phyloP scores from a whole-genome alignment of 345 rosid genomes.

The Mangifera indica region DNA sequence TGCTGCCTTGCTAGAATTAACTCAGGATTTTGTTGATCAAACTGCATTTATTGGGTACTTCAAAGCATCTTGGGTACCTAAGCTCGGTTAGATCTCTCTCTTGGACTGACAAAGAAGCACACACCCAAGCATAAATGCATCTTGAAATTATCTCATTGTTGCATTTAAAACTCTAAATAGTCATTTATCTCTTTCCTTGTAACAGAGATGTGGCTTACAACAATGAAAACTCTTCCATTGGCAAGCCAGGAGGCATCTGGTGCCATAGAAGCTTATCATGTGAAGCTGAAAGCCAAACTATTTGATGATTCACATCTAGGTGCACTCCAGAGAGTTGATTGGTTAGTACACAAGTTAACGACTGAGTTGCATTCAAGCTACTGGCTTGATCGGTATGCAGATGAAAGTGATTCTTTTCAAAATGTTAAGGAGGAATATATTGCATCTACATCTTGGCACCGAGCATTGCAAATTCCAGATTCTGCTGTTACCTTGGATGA shows the following conservation, averaged over 20 bases:
- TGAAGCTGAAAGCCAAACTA: conserved; percentile 75
- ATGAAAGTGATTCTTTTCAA: conserved; percentile 86
- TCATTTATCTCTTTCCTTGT: conserved; percentile 6
- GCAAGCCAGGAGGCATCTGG: conserved; percentile 97
- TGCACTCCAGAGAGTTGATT: conserved; percentile 87
- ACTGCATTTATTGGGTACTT: conserved; percentile 73
- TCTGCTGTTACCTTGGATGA: conserved; percentile 64
- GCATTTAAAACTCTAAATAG: neutral
- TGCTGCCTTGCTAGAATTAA: conserved; percentile 56
- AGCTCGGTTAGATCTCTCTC: conserved; percentile 63
- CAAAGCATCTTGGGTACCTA: conserved; percentile 82
- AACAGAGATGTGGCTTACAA: conserved; percentile 93
- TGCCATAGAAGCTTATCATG: conserved; percentile 96
- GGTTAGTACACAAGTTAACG: conserved; percentile 94
- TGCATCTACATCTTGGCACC: conserved; percentile 89
- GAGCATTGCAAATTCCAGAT: conserved; percentile 82
- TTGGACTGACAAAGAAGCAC: neutral
- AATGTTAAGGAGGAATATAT: conserved; percentile 88
- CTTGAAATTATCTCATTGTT: neutral
- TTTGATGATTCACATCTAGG: conserved; percentile 95
- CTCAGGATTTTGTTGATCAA: conserved; percentile 80
- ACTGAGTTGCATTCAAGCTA: conserved; percentile 90
- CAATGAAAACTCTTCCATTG: conserved; percentile 74
- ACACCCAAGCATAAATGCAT: neutral
- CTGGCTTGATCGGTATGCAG: conserved; percentile 91